Conservation (phyloP, 805 yeast genomes). For the Starmera caribaea region DNA sequence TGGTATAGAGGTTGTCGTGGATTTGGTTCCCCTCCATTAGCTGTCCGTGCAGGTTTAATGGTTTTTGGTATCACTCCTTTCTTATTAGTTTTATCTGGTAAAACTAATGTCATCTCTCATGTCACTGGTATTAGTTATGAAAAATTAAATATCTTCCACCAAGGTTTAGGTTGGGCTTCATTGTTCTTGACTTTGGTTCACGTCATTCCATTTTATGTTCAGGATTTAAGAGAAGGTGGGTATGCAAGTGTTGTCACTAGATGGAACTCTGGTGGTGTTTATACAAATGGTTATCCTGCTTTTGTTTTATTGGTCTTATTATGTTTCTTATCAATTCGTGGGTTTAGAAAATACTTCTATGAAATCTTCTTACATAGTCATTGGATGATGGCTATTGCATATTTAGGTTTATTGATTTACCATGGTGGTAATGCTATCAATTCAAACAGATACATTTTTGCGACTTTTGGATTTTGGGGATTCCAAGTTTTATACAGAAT, state of each 20-base stretch:
- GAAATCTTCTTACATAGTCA: conserved; percentile 43
- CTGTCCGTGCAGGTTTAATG: conserved; percentile 42
- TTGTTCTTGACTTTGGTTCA: conserved; percentile 38
- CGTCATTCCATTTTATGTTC: conserved; percentile 39
- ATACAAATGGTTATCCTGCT: conserved; percentile 38
- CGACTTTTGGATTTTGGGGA: conserved; percentile 42
- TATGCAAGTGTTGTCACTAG: conserved; percentile 13
- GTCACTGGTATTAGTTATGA: conserved; percentile 48
- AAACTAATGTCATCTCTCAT: conserved; percentile 37
- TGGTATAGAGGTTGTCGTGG: conserved; percentile 43
- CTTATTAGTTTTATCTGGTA: conserved; percentile 40
- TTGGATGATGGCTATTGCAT: conserved; percentile 43
- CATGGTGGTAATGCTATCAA: conserved; percentile 29
- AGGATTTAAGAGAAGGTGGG: conserved; percentile 40
- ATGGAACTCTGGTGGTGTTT: conserved; percentile 16
- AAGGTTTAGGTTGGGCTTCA: conserved; percentile 28
- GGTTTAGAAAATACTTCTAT: conserved; percentile 30
- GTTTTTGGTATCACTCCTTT: conserved; percentile 42
- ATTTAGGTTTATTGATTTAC: conserved; percentile 34
- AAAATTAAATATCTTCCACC: conserved; percentile 42
- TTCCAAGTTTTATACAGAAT: conserved; percentile 38
- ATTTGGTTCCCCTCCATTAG: conserved; percentile 52
- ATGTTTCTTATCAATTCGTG: conserved; percentile 32
- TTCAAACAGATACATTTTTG: conserved; percentile 36
- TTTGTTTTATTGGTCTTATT: conserved; percentile 33